Evolutionary conservation across 129 eudicot species (phyloP).

Genomic region (Mikania micrantha): DNA sequence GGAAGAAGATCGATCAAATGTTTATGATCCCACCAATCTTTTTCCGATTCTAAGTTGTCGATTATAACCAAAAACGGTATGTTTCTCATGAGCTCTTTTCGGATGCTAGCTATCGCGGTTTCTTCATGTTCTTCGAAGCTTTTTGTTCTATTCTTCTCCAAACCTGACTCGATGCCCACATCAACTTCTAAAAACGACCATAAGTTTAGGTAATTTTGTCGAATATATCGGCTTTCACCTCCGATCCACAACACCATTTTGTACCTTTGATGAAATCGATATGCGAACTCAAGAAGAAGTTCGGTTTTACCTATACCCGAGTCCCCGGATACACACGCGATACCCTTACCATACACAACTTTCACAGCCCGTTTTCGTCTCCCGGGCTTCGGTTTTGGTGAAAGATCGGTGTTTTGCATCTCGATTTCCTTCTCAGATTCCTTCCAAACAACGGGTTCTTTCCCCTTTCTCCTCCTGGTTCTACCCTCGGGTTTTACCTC

Average conservation of each 20-base stretch:
- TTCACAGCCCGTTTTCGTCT: constrained; percentile 61
- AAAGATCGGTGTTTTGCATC: constrained; percentile 56
- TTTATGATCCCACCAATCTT: constrained; percentile 97
- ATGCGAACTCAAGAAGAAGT: constrained; percentile 85
- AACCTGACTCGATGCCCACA: constrained; percentile 61
- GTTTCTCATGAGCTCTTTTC: constrained; percentile 91
- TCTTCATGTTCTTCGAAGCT: constrained; percentile 99
- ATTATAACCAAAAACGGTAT: constrained; percentile 79
- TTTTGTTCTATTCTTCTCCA: constrained; percentile 62
- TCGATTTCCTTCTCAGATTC: constrained; percentile 94
- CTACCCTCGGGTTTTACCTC: constrained; percentile 35
- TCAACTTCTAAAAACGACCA: constrained; percentile 89
- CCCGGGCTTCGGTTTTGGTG: constrained; percentile 41
- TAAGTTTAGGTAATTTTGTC: constrained; percentile 83
- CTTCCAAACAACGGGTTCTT: constrained; percentile 90
- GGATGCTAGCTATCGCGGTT: constrained; percentile 75
- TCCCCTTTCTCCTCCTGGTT: constrained; percentile 66
- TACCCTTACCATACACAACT: constrained; percentile 87
- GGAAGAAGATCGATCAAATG: constrained; percentile 94
- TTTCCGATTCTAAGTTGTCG: constrained; percentile 88
- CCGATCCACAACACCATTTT: constrained; percentile 98
- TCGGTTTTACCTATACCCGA: constrained; percentile 96
- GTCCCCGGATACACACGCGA: constrained; percentile 86
- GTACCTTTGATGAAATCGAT: constrained; percentile 82
- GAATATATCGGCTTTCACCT: constrained; percentile 88